Evolutionary conservation across 176 grass and related monocot genomes (phyloP).

Genomic region (Typha latifolia): DNA sequence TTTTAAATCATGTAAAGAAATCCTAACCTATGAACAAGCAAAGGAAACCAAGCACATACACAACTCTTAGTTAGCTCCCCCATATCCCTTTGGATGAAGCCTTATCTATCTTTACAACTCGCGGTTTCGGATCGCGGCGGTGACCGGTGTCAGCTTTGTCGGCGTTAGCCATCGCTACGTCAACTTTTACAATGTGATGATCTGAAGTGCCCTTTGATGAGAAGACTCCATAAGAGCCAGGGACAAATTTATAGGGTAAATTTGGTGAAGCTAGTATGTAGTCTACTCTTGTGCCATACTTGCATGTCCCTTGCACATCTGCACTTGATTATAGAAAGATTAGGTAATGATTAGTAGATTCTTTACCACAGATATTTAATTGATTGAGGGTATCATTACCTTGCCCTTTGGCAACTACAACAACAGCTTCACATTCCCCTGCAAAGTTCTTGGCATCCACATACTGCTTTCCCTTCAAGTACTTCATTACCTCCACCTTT

Average conservation of each 20-base stretch:
- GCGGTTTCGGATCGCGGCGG: slow-evolving; percentile 15
- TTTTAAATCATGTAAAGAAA: background rate
- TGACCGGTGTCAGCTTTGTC: slow-evolving; percentile 15
- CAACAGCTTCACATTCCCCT: slow-evolving; percentile 91
- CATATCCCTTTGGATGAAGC: slow-evolving; percentile 50
- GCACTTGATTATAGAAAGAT: background rate
- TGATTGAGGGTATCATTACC: slow-evolving; percentile 18
- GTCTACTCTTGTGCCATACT: slow-evolving; percentile 89
- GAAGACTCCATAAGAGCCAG: slow-evolving; percentile 70
- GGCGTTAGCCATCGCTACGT: slow-evolving; percentile 30
- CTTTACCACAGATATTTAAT: background rate
- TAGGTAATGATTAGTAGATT: background rate
- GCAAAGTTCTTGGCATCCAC: slow-evolving; percentile 87
- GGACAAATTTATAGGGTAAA: slow-evolving; percentile 62
- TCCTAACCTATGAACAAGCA: background rate
- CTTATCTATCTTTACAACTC: slow-evolving; percentile 51
- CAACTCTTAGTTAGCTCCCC: slow-evolving; percentile 16
- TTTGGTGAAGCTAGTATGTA: slow-evolving; percentile 73
- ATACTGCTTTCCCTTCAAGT: slow-evolving; percentile 68
- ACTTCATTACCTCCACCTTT: slow-evolving; percentile 91
- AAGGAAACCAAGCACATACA: background rate
- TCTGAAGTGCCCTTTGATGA: slow-evolving; percentile 84
- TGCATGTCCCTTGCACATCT: slow-evolving; percentile 98
- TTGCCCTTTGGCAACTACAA: slow-evolving; percentile 94
- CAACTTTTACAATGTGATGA: slow-evolving; percentile 79